Percentiles rank a stretch among this genome's conserved stretches.
Evolutionary conservation across 345 rosid genomes (phyloP).

Genomic region (Sonneratia caseolaris): DNA sequence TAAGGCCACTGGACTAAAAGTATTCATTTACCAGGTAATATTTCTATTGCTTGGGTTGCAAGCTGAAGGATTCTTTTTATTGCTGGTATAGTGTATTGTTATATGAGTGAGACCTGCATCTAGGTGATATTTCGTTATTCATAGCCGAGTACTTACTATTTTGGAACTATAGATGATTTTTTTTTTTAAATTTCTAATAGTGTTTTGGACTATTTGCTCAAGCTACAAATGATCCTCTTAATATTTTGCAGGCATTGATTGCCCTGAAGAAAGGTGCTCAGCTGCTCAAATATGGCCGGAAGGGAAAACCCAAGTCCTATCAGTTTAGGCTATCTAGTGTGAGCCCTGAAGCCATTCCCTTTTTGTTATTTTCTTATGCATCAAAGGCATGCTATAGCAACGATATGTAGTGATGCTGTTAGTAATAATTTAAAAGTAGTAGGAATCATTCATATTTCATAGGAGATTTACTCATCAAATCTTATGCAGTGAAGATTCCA

Average conservation of each 20-base stretch:
- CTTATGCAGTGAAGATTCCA: neutral
- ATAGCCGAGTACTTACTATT: neutral
- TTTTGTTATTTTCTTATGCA: neutral
- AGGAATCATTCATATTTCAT: neutral
- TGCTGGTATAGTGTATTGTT: neutral
- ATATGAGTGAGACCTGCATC: neutral
- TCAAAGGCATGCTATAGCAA: neutral
- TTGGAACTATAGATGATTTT: neutral
- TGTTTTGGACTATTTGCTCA: neutral
- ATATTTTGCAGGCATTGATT: conserved; percentile 58
- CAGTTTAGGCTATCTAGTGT: conserved; percentile 87
- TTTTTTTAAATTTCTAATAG: neutral
- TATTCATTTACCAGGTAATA: neutral
- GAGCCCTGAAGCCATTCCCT: conserved; percentile 21
- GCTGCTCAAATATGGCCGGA: conserved; percentile 83
- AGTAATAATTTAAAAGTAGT: neutral
- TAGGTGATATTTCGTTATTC: neutral
- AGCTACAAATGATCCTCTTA: neutral
- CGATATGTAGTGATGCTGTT: neutral
- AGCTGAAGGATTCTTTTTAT: neutral
- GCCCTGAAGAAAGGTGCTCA: conserved; percentile 92
- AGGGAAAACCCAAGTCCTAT: conserved; percentile 92
- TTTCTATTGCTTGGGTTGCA: neutral
- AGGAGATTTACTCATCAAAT: neutral
- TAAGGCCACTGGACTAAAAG: neutral